Percentiles rank a stretch among this genome's conserved stretches.
phyloP scores from a whole-genome alignment of 1,284 basidiomycete genomes.

The Apiotrichum domesticum region DNA sequence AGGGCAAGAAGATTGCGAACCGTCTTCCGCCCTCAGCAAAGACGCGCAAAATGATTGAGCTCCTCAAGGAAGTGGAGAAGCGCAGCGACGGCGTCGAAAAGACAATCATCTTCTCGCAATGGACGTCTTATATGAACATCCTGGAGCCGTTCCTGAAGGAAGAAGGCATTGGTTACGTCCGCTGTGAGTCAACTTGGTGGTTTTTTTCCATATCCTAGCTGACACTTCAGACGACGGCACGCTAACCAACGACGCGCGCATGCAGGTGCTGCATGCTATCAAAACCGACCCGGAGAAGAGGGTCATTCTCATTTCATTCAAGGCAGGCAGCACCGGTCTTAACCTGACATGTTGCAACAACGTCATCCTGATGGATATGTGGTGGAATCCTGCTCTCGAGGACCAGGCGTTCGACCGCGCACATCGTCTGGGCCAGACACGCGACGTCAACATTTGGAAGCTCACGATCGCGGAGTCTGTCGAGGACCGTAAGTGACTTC shows the following conservation, averaged over 20 bases:
- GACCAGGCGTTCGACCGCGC: constrained; percentile 90
- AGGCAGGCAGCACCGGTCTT: constrained; percentile 77
- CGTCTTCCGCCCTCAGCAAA: constrained; percentile 67
- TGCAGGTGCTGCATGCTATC: constrained; percentile 68
- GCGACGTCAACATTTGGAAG: constrained; percentile 87
- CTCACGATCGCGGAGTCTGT: constrained; percentile 82
- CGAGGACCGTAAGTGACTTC: constrained; percentile 59
- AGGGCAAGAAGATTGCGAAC: neutral
- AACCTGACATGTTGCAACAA: constrained; percentile 93
- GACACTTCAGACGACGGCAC: constrained; percentile 67
- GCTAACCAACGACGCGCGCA: constrained; percentile 70
- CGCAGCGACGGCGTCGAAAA: constrained; percentile 64
- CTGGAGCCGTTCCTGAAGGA: constrained; percentile 73
- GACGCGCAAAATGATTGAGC: constrained; percentile 70
- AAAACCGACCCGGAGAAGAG: constrained; percentile 55
- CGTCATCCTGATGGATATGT: constrained; percentile 84
- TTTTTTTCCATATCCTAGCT: neutral
- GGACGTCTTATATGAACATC: constrained; percentile 83
- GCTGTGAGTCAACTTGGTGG: constrained; percentile 60
- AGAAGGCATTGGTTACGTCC: constrained; percentile 63
- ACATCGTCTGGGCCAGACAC: constrained; percentile 77
- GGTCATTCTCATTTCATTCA: constrained; percentile 93
- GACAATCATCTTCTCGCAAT: constrained; percentile 69
- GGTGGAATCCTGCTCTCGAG: constrained; percentile 88
- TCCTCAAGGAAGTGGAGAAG: constrained; percentile 63